A percentile compares a stretch with the other conserved stretches of the same genome.
Evolutionary conservation across 1,284 basidiomycete genomes (phyloP).

Genomic region (Irpex sp.): DNA sequence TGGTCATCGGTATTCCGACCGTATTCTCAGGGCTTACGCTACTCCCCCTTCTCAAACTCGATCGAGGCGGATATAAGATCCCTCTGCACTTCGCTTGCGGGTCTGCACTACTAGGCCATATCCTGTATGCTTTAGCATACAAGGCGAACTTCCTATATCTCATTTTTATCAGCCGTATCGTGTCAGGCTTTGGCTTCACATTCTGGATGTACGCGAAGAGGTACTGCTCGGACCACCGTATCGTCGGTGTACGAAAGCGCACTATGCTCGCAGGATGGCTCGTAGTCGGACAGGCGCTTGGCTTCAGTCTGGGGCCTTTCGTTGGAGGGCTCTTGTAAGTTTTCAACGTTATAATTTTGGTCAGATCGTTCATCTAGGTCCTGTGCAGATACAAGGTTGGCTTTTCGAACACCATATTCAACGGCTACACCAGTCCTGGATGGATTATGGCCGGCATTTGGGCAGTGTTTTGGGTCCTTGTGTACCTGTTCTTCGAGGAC

Average conservation of each 20-base stretch:
- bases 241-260: constrained; percentile 61
- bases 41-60: constrained; percentile 53
- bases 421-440: constrained; percentile 63
- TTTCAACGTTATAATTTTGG: no score
- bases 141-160: constrained; percentile 42
- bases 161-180: constrained; percentile 44
- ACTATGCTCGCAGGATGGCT: constrained; percentile 63
- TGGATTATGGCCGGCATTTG: constrained; percentile 63
- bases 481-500: constrained; percentile 48
- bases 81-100: constrained; percentile 43
- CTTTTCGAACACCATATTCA: constrained; percentile 38
- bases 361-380: background rate
- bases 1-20: constrained; percentile 66
- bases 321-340: constrained; percentile 50
- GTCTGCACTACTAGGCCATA: constrained; percentile 37
- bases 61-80: constrained; percentile 50
- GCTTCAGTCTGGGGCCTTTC: constrained; percentile 66
- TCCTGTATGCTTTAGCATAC: constrained; percentile 45
- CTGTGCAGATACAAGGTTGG: constrained; percentile 25
- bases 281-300: constrained; percentile 60
- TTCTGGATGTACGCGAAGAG: constrained; percentile 54
- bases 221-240: constrained; percentile 61
- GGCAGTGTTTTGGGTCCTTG: constrained; percentile 47
- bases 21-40: constrained; percentile 55
- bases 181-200: constrained; percentile 44